Base-by-base conservation (phyloP, 2,329 filamentous ascomycete genomes). In the Eurotiales sp. region DNA sequence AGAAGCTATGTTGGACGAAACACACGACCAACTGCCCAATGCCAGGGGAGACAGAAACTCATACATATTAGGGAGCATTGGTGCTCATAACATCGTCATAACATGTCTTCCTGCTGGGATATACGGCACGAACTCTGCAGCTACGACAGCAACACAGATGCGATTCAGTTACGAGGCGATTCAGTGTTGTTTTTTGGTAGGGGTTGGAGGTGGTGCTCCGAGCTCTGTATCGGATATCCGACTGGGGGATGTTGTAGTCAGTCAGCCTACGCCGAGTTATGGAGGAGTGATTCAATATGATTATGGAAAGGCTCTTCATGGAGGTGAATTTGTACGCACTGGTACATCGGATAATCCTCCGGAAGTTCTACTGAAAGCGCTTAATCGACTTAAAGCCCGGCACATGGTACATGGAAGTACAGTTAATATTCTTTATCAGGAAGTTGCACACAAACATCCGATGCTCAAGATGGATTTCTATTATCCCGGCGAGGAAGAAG, bases 141-240 rank as follows among this genome's bases (percentile, higher is more conserved):
- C 50, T 2, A 51, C 32, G 8, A 52, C 54, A 3, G 55, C 51
- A 27, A 57, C 11, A 21, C 15, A 58, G 15, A 46, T 61, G 53
- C 17, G 52, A n/a, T 30, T 15, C 14, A 61, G 45, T 37, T 62
- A 61, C 45, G 50, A 46, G 3, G 50, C 52, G 29, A 50, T 61
- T 19, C 39, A 52, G 15, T 53, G 57, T 23, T 53, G 49, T n/a
- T 39, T 62, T 8, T 34, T 61, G 45, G 59, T 62, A 11, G 59
- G 60, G 10, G 58, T 62, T 48, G 59, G 58, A 25, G 60, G 59
- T 5, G 60, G 60, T 30, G 53, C 54, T 17, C 60, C 60, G 14
- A 49, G 29, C 11, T 1, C 21, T 21, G 8, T 4, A n/a, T 10
- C 15, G 25, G 54, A 56, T 48, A 52, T 50, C 27, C 25, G 29